Evolutionary conservation across 106 monocot species (phyloP), one percentile per base, ranked within the genome.

Genomic region (Posidonia australis): DNA sequence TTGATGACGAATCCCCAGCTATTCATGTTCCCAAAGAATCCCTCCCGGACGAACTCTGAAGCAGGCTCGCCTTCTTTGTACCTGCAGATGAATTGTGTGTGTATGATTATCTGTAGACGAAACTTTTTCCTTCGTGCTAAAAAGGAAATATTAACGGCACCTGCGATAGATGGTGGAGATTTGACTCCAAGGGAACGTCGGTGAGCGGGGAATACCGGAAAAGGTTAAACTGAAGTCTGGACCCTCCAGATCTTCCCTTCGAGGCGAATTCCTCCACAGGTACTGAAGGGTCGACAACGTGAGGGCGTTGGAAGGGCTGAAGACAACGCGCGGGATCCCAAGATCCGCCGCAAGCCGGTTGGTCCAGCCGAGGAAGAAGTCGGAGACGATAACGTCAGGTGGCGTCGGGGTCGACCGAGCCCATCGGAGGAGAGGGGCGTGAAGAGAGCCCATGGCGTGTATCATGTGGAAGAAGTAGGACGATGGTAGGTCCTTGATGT

Each of bases 1-100:
- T 88, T 88, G 54, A 73, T 45, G 12, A 88, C 64, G 42, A 69
- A 58, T 0, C 76, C 78, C 79, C 79, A 84, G 65, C 84, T 81
- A 7, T 51, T 32, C 12, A 66, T 71, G 66, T 88, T 88, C 12
- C 3, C 56, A 1, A 73, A 13, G 43, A 79, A 81, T 13, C 70
- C 67, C 10, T 56, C 62, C 44, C 45, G 60, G 1, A 77, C 30
- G 29, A 58, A 74, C 25, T 81, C 74, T 3, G 70, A 73, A 9
- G 60, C 28, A 5, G 63, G 46, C 28, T 81, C 81, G 3, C 81
- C 84, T 14, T 47, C 24, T 20, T 81, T 54, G 61, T 44, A 61
- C 61, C 58, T 59, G 25, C 24, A n/a, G n/a, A n/a, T n/a, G n/a
- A n/a, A n/a, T n/a, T n/a, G n/a, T n/a, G n/a, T n/a, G n/a, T n/a